These are phyloP conservation scores for Lagenidium giganteum DNA, from an alignment of 352 stramenopile genomes.

Conservation along the genomic window DNA sequence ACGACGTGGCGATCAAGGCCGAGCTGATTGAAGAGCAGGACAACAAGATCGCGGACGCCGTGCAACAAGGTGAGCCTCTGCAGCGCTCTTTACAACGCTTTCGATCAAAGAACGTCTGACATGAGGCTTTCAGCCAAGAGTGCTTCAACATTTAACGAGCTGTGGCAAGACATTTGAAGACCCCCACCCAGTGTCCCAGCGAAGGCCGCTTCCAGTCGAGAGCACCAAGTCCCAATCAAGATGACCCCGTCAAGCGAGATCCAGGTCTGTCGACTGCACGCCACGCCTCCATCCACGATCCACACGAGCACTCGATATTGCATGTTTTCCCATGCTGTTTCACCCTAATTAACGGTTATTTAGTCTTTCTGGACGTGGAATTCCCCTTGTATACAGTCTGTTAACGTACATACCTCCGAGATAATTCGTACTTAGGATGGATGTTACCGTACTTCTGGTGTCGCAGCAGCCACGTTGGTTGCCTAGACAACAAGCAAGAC, in stretches of 20 bases:
- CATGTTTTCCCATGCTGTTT: no score
- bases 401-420: no score
- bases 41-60: constrained; percentile 67
- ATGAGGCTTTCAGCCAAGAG: constrained; percentile 30
- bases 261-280: no score
- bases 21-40: constrained; percentile 80
- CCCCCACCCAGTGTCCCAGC: constrained; percentile 3
- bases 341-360: no score
- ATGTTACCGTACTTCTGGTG: constrained; percentile 8
- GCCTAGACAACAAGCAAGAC: not conserved
- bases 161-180: constrained; percentile 30
- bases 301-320: no score
- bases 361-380: no score
- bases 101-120: constrained; percentile 67
- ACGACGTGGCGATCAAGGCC: constrained; percentile 61
- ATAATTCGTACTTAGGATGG: constrained; percentile 6
- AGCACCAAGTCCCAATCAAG: no score
- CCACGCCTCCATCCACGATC: no score
- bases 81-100: constrained; percentile 76
- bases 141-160: constrained; percentile 28
- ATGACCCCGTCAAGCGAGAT: no score
- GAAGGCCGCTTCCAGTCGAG: no score
- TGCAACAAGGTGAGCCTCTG: constrained; percentile 74
- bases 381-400: no score
- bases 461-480: not conserved